Percentiles rank a stretch among this genome's conserved stretches.
phyloP scores from a whole-genome alignment of 2,329 filamentous ascomycete genomes.

The Malbranchea cinnamomea region DNA sequence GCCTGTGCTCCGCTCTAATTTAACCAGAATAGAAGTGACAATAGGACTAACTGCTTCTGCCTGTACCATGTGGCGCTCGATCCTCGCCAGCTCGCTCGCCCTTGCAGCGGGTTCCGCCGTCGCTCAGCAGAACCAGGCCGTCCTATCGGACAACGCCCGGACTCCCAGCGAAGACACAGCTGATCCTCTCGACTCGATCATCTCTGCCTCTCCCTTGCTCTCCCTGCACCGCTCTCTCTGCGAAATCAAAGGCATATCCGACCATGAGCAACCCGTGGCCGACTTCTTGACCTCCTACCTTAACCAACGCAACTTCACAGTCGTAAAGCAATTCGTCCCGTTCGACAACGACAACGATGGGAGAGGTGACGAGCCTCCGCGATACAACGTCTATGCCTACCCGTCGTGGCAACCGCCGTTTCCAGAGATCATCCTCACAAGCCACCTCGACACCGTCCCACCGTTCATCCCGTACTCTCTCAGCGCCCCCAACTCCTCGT shows the following conservation, averaged over 20 bases:
- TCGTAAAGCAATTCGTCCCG: conserved; percentile 41
- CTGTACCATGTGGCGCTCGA: too few species aligned
- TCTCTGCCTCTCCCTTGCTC: conserved; percentile 41
- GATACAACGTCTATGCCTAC: conserved; percentile 67
- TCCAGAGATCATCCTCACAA: conserved; percentile 36
- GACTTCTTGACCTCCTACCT: conserved; percentile 56
- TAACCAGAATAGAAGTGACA: too few species aligned
- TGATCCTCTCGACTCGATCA: conserved; percentile 24
- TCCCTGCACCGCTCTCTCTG: conserved; percentile 62
- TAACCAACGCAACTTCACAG: conserved; percentile 42
- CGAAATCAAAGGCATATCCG: conserved; percentile 55
- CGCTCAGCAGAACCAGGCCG: too few species aligned
- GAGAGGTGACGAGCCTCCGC: conserved; percentile 18
- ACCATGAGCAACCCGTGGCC: conserved; percentile 53
- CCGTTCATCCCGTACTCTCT: conserved; percentile 36
- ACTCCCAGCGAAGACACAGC: too few species aligned
- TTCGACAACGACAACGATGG: conserved; percentile 12
- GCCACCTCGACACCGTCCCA: conserved; percentile 63
- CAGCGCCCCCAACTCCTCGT: conserved; percentile 26
- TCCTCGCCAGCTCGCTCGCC: too few species aligned
- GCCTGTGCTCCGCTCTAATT: too few species aligned
- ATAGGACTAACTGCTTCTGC: too few species aligned
- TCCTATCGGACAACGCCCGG: too few species aligned
- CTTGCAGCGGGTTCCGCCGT: too few species aligned
- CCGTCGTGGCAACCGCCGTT: conserved; percentile 12